Conservation (phyloP, 2,329 filamentous ascomycete genomes). For the Calonectria pseudoturangicola region DNA sequence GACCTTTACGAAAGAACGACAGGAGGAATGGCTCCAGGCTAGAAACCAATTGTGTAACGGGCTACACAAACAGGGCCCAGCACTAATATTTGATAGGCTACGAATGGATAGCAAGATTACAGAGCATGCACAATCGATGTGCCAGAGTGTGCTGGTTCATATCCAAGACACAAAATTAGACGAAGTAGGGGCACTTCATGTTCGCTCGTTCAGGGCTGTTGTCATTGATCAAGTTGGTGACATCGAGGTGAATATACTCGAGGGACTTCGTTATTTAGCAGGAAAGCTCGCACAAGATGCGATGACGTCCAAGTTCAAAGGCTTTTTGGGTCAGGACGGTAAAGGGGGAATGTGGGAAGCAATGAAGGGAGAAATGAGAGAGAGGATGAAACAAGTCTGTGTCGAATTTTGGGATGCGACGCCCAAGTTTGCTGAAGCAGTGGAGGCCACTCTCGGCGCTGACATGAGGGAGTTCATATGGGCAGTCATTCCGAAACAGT, state of each 20-base stretch:
- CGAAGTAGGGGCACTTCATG: not conserved
- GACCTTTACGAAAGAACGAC: not conserved
- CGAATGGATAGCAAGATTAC: conserved; percentile 3
- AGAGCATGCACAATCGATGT: not conserved
- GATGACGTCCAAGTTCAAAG: not conserved
- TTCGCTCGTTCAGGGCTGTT: conserved; percentile 2
- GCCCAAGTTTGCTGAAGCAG: not conserved
- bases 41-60: not conserved
- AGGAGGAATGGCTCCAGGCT: not conserved
- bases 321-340: not conserved
- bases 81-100: conserved; percentile 8
- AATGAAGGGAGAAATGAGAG: not conserved
- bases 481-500: conserved; percentile 5
- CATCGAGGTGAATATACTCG: not conserved
- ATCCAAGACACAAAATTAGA: not conserved
- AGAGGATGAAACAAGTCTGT: conserved; percentile 13
- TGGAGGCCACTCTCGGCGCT: not conserved
- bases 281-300: not conserved
- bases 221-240: not conserved
- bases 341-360: not conserved
- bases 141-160: conserved; percentile 5
- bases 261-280: not conserved
- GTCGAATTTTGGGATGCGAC: conserved; percentile 5
- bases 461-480: conserved; percentile 2
- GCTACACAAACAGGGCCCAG: not conserved